phyloP scores from a whole-genome alignment of 371 early-diverging fungal species.

The Phascolomyces articulosus region DNA sequence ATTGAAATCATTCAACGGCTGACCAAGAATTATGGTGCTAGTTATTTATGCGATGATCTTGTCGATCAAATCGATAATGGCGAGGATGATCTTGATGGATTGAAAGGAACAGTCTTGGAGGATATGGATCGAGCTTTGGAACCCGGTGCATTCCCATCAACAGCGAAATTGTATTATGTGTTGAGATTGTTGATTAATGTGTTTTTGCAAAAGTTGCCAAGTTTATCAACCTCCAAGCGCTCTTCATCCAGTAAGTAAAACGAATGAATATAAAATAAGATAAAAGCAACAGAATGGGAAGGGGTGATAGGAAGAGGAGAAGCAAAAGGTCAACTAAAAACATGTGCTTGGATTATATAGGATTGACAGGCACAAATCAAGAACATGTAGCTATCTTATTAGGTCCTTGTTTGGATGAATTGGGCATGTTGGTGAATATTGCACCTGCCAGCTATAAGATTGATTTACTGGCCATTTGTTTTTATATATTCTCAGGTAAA shows the following conservation, averaged over 20 bases:
- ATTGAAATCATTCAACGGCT: conserved; percentile 50
- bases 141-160: conserved; percentile 45
- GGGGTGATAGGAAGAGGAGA: no score
- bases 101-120: background rate
- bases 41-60: conserved; percentile 47
- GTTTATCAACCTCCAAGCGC: conserved; percentile 32
- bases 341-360: no score
- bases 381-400: conserved; percentile 30
- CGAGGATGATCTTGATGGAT: no score
- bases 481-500: conserved; percentile 42
- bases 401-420: conserved; percentile 44
- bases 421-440: conserved; percentile 41
- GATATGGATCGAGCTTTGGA: conserved; percentile 38
- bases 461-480: conserved; percentile 47
- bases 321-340: no score
- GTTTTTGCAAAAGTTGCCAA: conserved; percentile 51
- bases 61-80: conserved; percentile 18
- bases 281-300: background rate
- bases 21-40: conserved; percentile 42
- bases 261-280: background rate
- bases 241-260: conserved; percentile 20
- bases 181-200: conserved; percentile 51
- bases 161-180: conserved; percentile 50
- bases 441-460: conserved; percentile 45
- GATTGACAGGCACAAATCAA: background rate